Conservation (phyloP, 2,329 filamentous ascomycete genomes). For the Lasiodiplodia sp. region DNA sequence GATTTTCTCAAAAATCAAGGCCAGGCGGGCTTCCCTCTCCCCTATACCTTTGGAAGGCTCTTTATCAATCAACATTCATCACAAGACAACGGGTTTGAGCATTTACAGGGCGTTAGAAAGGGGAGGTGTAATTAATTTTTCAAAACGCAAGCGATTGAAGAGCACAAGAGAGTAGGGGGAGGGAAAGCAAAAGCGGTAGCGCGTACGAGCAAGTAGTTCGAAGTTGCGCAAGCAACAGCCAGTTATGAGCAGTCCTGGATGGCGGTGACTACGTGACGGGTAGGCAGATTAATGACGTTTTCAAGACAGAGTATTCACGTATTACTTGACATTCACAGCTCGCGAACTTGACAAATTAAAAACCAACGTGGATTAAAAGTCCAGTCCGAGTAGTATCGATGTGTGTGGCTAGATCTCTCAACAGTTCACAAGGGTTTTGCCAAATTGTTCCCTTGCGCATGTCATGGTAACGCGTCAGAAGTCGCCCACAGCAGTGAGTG, state of each 20-base stretch:
- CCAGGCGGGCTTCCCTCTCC: background rate
- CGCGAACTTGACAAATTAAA: background rate
- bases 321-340: background rate
- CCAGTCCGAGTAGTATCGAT: background rate
- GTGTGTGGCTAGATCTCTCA: background rate
- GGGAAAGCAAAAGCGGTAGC: background rate
- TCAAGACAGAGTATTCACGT: background rate
- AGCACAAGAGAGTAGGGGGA: background rate
- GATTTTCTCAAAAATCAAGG: background rate
- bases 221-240: background rate
- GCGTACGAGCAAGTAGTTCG: background rate
- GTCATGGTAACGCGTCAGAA: background rate
- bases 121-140: background rate
- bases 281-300: background rate
- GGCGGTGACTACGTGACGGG: background rate
- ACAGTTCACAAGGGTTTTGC: background rate
- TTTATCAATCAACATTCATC: background rate
- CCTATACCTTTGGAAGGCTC: background rate
- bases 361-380: background rate
- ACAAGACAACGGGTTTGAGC: slow-evolving; percentile 12
- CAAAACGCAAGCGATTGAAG: background rate
- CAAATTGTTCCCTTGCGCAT: background rate
- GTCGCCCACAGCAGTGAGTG: background rate
- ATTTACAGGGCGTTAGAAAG: slow-evolving; percentile 30
- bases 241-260: background rate